These are phyloP conservation scores for Trichosporon sp. DNA, from an alignment of 1,284 basidiomycete genomes.

Conservation along the genomic window DNA sequence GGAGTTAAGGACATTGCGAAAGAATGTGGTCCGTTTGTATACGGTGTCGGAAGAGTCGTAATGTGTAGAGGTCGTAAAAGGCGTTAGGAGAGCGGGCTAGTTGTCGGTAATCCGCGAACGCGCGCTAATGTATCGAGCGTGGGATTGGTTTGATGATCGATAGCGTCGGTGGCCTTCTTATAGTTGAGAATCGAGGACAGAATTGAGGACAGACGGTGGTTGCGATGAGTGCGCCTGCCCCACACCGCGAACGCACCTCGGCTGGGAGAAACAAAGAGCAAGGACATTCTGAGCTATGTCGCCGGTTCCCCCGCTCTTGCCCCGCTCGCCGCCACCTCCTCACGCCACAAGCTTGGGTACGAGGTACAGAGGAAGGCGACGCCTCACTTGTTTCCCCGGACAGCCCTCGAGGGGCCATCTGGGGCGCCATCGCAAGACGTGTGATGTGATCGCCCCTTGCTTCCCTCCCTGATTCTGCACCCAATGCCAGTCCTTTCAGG, in stretches of 20 bases:
- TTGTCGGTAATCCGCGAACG: not conserved
- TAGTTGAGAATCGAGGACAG: not conserved
- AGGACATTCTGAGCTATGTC: not conserved
- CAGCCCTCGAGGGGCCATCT: not conserved
- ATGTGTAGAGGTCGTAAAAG: not conserved
- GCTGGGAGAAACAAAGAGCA: not conserved
- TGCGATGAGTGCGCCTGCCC: not conserved
- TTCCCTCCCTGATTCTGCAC: not conserved
- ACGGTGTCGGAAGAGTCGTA: not conserved
- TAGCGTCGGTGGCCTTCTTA: not conserved
- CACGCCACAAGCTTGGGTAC: not conserved
- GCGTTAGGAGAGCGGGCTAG: not conserved
- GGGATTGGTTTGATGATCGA: not conserved
- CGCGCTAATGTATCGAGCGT: not conserved
- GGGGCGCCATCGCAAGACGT: not conserved
- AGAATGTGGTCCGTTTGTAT: constrained; percentile 1
- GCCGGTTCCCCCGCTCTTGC: not conserved
- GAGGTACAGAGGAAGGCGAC: not conserved
- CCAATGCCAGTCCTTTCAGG: not conserved
- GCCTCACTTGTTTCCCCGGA: not conserved
- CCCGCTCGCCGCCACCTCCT: not conserved
- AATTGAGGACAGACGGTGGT: no score
- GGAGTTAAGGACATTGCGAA: not conserved
- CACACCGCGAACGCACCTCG: not conserved
- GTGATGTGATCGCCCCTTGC: not conserved